Base-by-base conservation (phyloP, 2,329 filamentous ascomycete genomes). In the Decorospora gaudefroyi region DNA sequence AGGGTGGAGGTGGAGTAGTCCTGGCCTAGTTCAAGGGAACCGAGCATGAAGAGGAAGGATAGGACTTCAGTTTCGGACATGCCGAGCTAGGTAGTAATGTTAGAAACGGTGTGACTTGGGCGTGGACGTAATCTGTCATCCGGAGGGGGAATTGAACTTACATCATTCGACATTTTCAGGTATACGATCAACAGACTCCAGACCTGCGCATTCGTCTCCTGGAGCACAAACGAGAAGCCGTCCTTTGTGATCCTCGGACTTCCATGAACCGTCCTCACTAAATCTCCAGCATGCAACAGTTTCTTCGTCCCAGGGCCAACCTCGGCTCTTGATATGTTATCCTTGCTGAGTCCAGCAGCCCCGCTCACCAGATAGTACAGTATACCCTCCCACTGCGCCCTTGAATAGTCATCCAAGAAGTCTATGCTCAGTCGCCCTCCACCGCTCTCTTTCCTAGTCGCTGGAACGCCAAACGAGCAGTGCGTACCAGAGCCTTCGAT, bases 151-250 rank as follows among this genome's bases (percentile, higher is more conserved):
- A 28, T 17, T n/a, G n/a, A n/a, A 53, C 57, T 42, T 42, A 80
- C 79, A 41, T 78, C 76, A 58, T 90, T 86, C 30, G 87, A 87
- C 49, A 90, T 87, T 57, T 95, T 88, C 36, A 99, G 84, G 78
- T 96, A 99, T 21, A 96, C 84, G 19, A 99, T 86, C 23, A 99
- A 78, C 32, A 99, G 77, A 17, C 90, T 93, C 93, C 93, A 99
- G 23, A 99, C 90, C 70, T 99, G 93, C 0, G 92, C 90, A 68
- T 96, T 97, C 46, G 92, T 86, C 65, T 96, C 92, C 63, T 97
- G 92, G 6, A 99, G 78, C 43, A 99, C 77, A 64, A 99, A 99
- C 0, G 89, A 91, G 67, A 99, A 99, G 6, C 93, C 93, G 2
- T 88, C 84, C 65, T 96, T 86, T 0, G 93, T 99, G 61, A 99